phyloP scores from a whole-genome alignment of 177 flowering plant genomes.

The Vitis hybrid region DNA sequence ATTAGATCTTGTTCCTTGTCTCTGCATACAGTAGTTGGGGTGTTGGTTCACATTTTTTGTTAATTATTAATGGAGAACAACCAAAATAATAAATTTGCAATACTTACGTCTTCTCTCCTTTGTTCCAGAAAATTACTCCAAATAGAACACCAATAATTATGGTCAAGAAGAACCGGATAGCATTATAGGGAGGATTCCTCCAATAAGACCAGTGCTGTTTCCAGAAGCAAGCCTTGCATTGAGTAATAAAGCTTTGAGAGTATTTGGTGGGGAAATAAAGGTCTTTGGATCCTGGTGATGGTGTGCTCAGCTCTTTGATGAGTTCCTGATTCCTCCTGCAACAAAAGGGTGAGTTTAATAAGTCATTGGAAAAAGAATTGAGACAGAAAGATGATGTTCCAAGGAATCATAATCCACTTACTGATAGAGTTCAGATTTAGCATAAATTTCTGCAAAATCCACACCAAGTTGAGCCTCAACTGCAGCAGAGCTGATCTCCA shows the following conservation, averaged over 20 bases:
- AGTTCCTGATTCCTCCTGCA: conserved; percentile 47
- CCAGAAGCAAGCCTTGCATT: conserved; percentile 62
- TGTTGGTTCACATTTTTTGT: not conserved
- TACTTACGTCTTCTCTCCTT: conserved; percentile 45
- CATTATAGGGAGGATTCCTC: conserved; percentile 57
- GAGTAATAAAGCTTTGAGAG: conserved; percentile 46
- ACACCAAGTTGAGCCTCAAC: conserved; percentile 45
- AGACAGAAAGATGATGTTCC: not conserved
- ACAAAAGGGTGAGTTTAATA: too few relatives aligned
- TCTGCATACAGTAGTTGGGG: conserved; percentile 31
- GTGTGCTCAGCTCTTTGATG: conserved; percentile 50
- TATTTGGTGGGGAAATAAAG: conserved; percentile 57
- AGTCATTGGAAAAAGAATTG: not conserved
- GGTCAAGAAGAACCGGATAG: conserved; percentile 48
- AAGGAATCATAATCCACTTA: conserved; percentile 19
- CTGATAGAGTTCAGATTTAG: conserved; percentile 47
- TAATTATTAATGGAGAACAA: not conserved
- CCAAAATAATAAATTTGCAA: not conserved
- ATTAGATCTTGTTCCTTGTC: conserved; percentile 55
- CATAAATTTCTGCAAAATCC: conserved; percentile 58
- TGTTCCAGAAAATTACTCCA: conserved; percentile 51
- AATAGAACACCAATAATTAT: conserved; percentile 37
- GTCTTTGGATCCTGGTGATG: conserved; percentile 47
- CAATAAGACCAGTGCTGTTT: conserved; percentile 63
- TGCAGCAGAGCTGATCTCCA: conserved; percentile 51